These are phyloP conservation scores for Rutstroemia sp. DNA, from an alignment of 2,329 filamentous ascomycete species.

Conservation along the genomic window DNA sequence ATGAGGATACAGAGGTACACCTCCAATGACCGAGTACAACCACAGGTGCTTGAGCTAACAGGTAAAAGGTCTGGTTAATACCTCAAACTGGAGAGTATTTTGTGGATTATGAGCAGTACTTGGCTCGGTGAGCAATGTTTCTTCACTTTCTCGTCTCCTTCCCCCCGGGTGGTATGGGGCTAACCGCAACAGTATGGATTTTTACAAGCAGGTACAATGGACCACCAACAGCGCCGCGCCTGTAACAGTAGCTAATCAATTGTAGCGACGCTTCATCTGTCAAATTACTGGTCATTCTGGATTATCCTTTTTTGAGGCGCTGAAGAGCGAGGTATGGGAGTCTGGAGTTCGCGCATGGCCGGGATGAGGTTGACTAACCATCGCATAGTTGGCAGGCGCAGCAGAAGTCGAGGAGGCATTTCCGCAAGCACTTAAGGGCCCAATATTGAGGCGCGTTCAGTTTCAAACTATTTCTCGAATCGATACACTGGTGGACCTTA, in stretches of 20 bases:
- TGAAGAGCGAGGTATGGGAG: conserved; percentile 73
- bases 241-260: conserved; percentile 18
- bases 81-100: conserved; percentile 87
- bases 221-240: not conserved
- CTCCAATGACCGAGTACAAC: conserved; percentile 14
- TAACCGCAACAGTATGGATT: conserved; percentile 62
- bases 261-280: conserved; percentile 74
- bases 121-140: conserved; percentile 58
- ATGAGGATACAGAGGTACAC: conserved; percentile 76
- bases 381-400: conserved; percentile 61
- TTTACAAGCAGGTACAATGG: conserved; percentile 73
- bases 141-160: conserved; percentile 4
- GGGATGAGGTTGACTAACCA: conserved; percentile 23
- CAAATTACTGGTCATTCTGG: conserved; percentile 91
- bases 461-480: conserved; percentile 85
- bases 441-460: conserved; percentile 83
- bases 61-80: conserved; percentile 77
- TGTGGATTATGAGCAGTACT: conserved; percentile 77
- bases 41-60: not conserved
- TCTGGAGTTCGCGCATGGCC: not conserved
- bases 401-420: conserved; percentile 88
- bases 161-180: not conserved
- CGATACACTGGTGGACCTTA: conserved; percentile 65
- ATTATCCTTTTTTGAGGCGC: conserved; percentile 85
- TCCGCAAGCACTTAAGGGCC: conserved; percentile 83